Evolutionary conservation across 306 rosid species (phyloP).

Genomic region (Casuarina equisetifolia): DNA sequence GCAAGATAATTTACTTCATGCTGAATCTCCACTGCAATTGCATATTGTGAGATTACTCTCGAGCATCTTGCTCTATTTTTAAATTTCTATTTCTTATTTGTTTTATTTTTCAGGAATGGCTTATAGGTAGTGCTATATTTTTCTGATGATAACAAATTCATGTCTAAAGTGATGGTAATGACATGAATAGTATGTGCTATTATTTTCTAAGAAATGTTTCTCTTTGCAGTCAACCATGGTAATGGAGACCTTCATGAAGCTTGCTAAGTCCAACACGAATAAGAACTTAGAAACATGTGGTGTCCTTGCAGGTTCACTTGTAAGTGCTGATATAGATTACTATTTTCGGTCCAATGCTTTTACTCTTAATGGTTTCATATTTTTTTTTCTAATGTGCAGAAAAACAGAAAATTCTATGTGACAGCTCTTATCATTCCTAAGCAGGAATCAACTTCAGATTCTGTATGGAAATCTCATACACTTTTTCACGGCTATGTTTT

Average conservation of each 20-base stretch:
- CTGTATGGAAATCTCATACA: constrained; percentile 58
- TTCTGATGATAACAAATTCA: constrained; percentile 12
- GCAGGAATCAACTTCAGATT: constrained; percentile 86
- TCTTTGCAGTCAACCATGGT: constrained; percentile 72
- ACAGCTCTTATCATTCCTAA: constrained; percentile 93
- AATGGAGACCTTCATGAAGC: constrained; percentile 91
- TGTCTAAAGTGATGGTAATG: constrained; percentile 7
- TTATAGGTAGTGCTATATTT: constrained; percentile 5
- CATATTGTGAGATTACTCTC: constrained; percentile 70
- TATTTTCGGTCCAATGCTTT: neutral
- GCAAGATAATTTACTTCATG: constrained; percentile 51
- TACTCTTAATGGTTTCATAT: constrained; percentile 14
- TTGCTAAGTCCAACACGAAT: constrained; percentile 83
- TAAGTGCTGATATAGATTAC: constrained; percentile 47
- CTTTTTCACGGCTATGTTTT: constrained; percentile 15
- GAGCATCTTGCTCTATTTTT: constrained; percentile 2
- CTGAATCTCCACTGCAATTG: constrained; percentile 74
- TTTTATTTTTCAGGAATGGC: constrained; percentile 10
- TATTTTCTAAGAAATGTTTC: constrained; percentile 30
- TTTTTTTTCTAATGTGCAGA: constrained; percentile 49
- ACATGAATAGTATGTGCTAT: constrained; percentile 13
- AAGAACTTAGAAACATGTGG: constrained; percentile 96
- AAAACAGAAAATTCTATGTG: constrained; percentile 80
- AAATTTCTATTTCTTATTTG: neutral
- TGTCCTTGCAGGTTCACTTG: constrained; percentile 90